phyloP scores from a whole-genome alignment of 108 stramenopile species.

The Nannochloropsis gaditana region DNA sequence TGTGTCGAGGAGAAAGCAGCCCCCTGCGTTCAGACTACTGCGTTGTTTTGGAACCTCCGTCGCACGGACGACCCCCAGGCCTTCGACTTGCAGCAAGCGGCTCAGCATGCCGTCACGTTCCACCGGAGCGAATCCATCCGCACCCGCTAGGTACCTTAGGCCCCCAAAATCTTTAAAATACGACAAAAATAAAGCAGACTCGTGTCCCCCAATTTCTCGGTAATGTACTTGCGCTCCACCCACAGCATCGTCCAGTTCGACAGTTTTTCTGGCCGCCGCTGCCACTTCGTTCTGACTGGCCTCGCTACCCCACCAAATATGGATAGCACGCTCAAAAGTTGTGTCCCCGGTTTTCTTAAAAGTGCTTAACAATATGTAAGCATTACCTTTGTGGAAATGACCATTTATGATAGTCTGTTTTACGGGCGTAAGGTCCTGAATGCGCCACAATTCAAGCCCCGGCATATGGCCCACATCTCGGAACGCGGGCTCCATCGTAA shows the following conservation, averaged over 20 bases:
- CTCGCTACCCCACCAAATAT: constrained; percentile 77
- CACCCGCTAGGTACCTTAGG: constrained; percentile 67
- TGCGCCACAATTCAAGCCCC: constrained; percentile 71
- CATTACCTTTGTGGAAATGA: constrained; percentile 74
- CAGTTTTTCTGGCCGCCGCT: constrained; percentile 80
- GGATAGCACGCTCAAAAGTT: constrained; percentile 60
- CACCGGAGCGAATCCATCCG: constrained; percentile 76
- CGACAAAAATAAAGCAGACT: constrained; percentile 62
- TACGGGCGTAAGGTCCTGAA: constrained; percentile 68
- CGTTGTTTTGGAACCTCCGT: constrained; percentile 60
- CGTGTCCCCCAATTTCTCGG: constrained; percentile 74
- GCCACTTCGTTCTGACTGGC: constrained; percentile 81
- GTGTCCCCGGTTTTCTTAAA: constrained; percentile 34
- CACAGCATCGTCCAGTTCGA: constrained; percentile 78
- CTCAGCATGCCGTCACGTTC: constrained; percentile 57
- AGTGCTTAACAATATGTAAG: constrained; percentile 71
- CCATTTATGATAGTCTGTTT: constrained; percentile 59
- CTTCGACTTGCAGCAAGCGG: constrained; percentile 59
- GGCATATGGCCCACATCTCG: constrained; percentile 18
- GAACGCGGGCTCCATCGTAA: constrained; percentile 27
- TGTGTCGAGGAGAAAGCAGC: constrained; percentile 76
- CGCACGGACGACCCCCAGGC: constrained; percentile 59
- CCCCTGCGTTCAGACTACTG: constrained; percentile 65
- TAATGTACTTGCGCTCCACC: constrained; percentile 77
- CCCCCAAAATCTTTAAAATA: constrained; percentile 41